Evolutionary conservation across 2,329 filamentous ascomycete genomes (phyloP), one percentile per base, ranked within the genome.

Genomic region (Trichoderma sp.): DNA sequence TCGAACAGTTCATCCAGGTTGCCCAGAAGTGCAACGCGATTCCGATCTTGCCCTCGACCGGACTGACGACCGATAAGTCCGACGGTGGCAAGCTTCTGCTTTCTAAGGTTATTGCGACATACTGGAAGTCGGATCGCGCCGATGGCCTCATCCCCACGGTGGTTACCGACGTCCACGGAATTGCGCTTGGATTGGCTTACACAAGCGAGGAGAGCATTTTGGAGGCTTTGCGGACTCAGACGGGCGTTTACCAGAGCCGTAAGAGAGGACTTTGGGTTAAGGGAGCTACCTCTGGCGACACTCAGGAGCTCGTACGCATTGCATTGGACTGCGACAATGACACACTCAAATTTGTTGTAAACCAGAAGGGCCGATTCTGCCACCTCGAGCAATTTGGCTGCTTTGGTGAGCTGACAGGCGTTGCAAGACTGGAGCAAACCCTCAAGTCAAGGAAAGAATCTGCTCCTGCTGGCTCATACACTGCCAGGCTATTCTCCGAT

Each of bases 261-360:
- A 98, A 98, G 85, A 89, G 96, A 58, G 96, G 96, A 0, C 83
- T 99, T 32, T 99, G 96, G 96, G 92, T 97, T 82, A 99, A 99
- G 84, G 96, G 96, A 6, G 93, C 95, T 67, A 96, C 92, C 9
- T 98, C 95, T 68, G 96, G 96, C 15, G 95, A 98, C 80, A 93
- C 93, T 13, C 96, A 99, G 81, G 91, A 98, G 80, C 86, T 99
- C 65, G 86, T 98, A 26, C 90, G 90, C 71, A 88, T 99, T 74
- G 92, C 92, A 1, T 85, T 97, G 68, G 96, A 99, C 82, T 99
- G 96, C 81, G 96, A 99, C 81, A 92, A 92, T 74, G 96, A 99
- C 81, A 97, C 95, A 72, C 83, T 99, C 76, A 92, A 93, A 75
- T 98, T 98, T 80, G 88, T 94, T 15, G 95, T 98, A 57, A 91